Conservation (phyloP, 345 rosid species). For the Pistacia integerrima region DNA sequence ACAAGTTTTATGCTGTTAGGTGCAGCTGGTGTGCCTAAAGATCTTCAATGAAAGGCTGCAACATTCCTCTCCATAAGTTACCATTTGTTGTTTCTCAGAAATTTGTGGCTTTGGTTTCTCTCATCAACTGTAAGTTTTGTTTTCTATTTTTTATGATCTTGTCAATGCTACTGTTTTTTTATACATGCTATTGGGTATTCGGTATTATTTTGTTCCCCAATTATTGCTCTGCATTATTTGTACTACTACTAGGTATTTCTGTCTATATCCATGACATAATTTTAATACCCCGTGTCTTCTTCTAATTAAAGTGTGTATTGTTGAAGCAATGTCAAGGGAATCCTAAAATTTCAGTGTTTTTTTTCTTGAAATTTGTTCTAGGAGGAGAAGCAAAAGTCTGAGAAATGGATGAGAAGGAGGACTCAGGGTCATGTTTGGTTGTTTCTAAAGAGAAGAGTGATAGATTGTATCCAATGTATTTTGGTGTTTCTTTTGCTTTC, state of each 20-base stretch:
- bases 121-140: slow-evolving; percentile 26
- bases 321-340: background rate
- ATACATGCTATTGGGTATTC: background rate
- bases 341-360: background rate
- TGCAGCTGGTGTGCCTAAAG: slow-evolving; percentile 17
- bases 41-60: slow-evolving; percentile 15
- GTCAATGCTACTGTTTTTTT: background rate
- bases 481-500: slow-evolving; percentile 72
- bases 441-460: slow-evolving; percentile 36
- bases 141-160: background rate
- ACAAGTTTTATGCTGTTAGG: slow-evolving; percentile 22
- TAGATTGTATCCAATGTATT: slow-evolving; percentile 54
- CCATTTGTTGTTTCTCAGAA: background rate
- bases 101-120: slow-evolving; percentile 12
- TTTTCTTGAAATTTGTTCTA: slow-evolving; percentile 22
- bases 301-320: slow-evolving; percentile 3
- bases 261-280: background rate
- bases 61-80: slow-evolving; percentile 9
- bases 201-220: slow-evolving; percentile 22
- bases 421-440: slow-evolving; percentile 30
- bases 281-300: background rate
- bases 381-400: slow-evolving; percentile 28
- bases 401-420: slow-evolving; percentile 45
- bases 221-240: slow-evolving; percentile 33
- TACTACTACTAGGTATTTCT: slow-evolving; percentile 5